Conservation (phyloP, 2,329 filamentous ascomycete genomes). For the Fusarium albidum region DNA sequence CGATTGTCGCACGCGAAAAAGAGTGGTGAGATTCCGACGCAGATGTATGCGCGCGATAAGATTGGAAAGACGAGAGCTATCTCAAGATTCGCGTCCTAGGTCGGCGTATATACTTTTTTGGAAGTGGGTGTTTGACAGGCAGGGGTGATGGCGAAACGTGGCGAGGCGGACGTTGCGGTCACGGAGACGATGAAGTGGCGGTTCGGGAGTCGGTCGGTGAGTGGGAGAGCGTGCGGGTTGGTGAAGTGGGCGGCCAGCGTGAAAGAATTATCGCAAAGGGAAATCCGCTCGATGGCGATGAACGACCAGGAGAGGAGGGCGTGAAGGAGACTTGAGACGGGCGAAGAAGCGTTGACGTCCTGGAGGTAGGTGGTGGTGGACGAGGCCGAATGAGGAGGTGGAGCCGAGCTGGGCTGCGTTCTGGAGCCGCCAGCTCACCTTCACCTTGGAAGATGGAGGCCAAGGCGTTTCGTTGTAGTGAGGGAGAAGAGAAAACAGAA, state of each 20-base stretch:
- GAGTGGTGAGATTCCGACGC: constrained; percentile 1
- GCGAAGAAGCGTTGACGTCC: constrained; percentile 31
- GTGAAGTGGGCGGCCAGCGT: constrained; percentile 10
- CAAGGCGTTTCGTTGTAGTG: constrained; percentile 2
- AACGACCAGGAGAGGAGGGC: not conserved
- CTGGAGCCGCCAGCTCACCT: constrained; percentile 25
- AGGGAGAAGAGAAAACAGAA: constrained; percentile 12
- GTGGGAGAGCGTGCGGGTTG: not conserved
- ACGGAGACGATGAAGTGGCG: constrained; percentile 8
- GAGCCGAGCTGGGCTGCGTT: constrained; percentile 30
- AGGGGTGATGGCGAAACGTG: constrained; percentile 23
- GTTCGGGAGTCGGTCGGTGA: constrained; percentile 9
- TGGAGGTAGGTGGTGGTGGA: constrained; percentile 18
- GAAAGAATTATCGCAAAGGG: constrained; percentile 13
- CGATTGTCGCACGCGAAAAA: constrained; percentile 31
- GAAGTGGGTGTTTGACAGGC: constrained; percentile 7
- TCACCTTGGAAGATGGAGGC: not conserved
- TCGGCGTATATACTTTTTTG: not conserved
- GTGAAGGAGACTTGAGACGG: constrained; percentile 23
- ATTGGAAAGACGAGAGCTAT: not conserved
- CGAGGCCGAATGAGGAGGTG: constrained; percentile 30
- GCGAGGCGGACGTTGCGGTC: constrained; percentile 25
- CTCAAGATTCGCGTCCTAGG: not conserved
- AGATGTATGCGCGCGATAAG: not conserved
- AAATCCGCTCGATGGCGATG: constrained; percentile 8